These are phyloP conservation scores for Bipolaris bicolor DNA, from an alignment of 2,329 filamentous ascomycete species.

Conservation along the genomic window DNA sequence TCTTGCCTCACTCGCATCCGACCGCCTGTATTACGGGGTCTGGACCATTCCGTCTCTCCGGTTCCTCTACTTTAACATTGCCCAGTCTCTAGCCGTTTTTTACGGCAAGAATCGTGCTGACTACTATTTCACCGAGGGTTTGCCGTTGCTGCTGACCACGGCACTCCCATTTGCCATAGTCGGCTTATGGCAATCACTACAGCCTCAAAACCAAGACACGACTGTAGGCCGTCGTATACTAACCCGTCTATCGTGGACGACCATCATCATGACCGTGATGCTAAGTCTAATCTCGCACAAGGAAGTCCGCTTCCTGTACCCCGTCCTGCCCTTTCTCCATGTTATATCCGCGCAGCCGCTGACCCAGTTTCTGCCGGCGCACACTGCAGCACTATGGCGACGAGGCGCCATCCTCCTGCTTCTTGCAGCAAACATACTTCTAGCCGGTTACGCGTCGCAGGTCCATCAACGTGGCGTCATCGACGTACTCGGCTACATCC, in stretches of 20 bases:
- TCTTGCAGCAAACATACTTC: constrained; percentile 69
- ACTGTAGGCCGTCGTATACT: constrained; percentile 24
- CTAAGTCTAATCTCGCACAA: constrained; percentile 90
- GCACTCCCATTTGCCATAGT: constrained; percentile 75
- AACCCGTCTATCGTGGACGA: constrained; percentile 45
- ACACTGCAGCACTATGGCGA: constrained; percentile 43
- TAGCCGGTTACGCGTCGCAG: constrained; percentile 75
- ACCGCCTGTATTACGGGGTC: constrained; percentile 78
- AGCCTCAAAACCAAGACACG: constrained; percentile 8
- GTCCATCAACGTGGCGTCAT: constrained; percentile 81
- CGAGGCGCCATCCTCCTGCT: constrained; percentile 60
- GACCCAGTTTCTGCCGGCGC: constrained; percentile 65
- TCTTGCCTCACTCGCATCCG: constrained; percentile 67
- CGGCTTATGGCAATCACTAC: constrained; percentile 62
- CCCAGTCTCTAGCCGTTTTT: constrained; percentile 85
- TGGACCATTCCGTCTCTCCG: constrained; percentile 90
- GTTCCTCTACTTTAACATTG: constrained; percentile 90
- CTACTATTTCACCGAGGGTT: constrained; percentile 90
- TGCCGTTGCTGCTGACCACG: constrained; percentile 85
- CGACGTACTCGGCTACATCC: constrained; percentile 74
- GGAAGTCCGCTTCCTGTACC: constrained; percentile 96
- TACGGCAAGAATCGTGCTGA: constrained; percentile 91
- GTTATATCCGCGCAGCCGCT: constrained; percentile 75
- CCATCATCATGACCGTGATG: constrained; percentile 65
- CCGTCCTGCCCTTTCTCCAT: constrained; percentile 84